Evolutionary conservation across 257 asterid genomes (phyloP).

Genomic region (Parsonsia alboflavescens): DNA sequence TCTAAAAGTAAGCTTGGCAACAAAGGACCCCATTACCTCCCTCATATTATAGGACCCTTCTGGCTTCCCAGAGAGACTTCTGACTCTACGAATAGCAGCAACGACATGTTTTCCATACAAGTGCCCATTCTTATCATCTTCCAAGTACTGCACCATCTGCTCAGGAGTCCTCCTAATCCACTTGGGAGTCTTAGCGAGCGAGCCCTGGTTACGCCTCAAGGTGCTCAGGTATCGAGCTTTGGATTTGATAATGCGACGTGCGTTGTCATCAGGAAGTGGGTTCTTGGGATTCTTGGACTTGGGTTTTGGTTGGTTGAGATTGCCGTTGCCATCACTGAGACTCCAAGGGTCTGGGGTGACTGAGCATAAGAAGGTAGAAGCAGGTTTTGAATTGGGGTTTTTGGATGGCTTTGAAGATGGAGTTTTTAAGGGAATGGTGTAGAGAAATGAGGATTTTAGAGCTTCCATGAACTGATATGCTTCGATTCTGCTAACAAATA

Average conservation of each 20-base stretch:
- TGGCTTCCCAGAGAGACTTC: conserved; percentile 60
- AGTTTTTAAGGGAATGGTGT: conserved; percentile 25
- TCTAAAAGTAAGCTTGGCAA: conserved; percentile 73
- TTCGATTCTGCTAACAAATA: neutral
- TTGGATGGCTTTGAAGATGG: conserved; percentile 24
- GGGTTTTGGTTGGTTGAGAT: conserved; percentile 60
- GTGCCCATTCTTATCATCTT: conserved; percentile 86
- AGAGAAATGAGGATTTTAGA: conserved; percentile 54
- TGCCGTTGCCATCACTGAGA: conserved; percentile 62
- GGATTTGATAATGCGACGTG: conserved; percentile 88
- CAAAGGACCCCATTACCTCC: conserved; percentile 76
- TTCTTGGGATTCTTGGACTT: conserved; percentile 64
- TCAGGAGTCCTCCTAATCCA: conserved; percentile 92
- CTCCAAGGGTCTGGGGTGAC: conserved; percentile 88
- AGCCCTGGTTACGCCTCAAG: conserved; percentile 83
- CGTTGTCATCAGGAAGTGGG: conserved; percentile 84
- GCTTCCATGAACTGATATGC: conserved; percentile 49
- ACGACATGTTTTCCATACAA: conserved; percentile 82
- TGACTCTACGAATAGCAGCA: conserved; percentile 79
- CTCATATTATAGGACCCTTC: conserved; percentile 75
- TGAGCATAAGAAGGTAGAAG: conserved; percentile 36
- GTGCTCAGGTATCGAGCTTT: conserved; percentile 75
- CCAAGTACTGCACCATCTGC: conserved; percentile 82
- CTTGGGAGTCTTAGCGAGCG: conserved; percentile 74
- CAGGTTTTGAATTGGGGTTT: conserved; percentile 21